Evolutionary conservation across 2,329 filamentous ascomycete species (phyloP), one percentile per base, ranked within the genome.

Genomic region (Hypoxylon sp.): DNA sequence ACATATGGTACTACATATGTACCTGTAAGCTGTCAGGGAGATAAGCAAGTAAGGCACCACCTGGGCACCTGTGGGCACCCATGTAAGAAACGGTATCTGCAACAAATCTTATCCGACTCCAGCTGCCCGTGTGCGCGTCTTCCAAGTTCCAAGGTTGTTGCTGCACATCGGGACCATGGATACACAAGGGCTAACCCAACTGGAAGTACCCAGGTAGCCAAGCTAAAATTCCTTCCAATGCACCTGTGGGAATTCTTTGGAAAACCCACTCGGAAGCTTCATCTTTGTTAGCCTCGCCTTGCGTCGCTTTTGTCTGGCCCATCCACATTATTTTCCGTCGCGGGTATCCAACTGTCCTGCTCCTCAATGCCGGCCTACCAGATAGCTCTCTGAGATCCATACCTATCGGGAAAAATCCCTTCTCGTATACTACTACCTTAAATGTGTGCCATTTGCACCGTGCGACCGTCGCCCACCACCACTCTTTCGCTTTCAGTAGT

Each of bases 401-500:
- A 60, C 60, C 58, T 60, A 63, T 69, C 66, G 62, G 62, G 62
- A 64, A 64, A 44, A 66, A 42, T 50, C 49, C 50, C 56, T 64
- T 64, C 49, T 56, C 40, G 37, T 63, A 66, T 61, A 35, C 57
- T 54, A 51, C 61, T 44, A 44, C 40, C 40, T 67, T 68, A 63
- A 33, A 64, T 66, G 63, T 60, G 66, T 70, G 67, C 44, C 65
- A 66, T 59, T 56, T 68, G 64, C 33, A 48, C 59, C 68, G 67
- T 63, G 60, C 65, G 70, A 63, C 69, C 58, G 61, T 57, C 2
- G 40, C 40, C 40, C 40, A 44, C 53, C 59, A 69, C 64, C 40
- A 69, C 44, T 56, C 37, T 31, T 58, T 59, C 59, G 59, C 64
- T 27, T 61, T 54, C 61, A 51, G 61, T 50, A 59, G 61, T 67